Evolutionary conservation across 768 basidiomycete genomes (phyloP), one percentile per base, ranked within the genome.

Genomic region (Ramaria rubella): DNA sequence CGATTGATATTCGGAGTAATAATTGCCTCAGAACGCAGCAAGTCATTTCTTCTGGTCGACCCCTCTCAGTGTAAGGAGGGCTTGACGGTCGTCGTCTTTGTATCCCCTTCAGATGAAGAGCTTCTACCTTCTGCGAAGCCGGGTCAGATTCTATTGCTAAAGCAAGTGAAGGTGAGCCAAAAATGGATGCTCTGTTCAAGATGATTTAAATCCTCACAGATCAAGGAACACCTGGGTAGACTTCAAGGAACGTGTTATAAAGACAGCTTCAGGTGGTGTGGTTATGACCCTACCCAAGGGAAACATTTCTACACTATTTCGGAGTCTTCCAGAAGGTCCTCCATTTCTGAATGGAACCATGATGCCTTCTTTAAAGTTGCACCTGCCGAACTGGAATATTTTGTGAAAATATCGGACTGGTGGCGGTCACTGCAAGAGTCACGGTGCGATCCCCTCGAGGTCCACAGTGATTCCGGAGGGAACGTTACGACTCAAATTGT

Each of bases 181-280:
- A 8, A 27, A n/a, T 17, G 12, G 23, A 26, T 38, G n/a, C 21
- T n/a, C 24, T 33, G n/a, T 29, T n/a, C 15, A 9, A 26, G 26
- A 29, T 40, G 21, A 46, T 30, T 33, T 34, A n/a, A 38, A 19
- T 19, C n/a, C 9, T 15, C 6, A 21, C 36, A 58, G 58, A 26
- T 45, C 23, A 31, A 29, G 21, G 46, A 58, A 34, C 55, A 46
- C 26, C 15, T 46, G 7, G 58, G 46, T 17, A 31, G 30, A 42
- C 7, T 19, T 21, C 58, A 55, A 23, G 58, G 45, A 26, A 40
- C 21, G 14, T 45, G 58, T 23, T 59, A 55, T 46, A 49, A 49
- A 49, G 58, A 55, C 38, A 33, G 33, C n/a, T 40, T 55, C n/a
- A n/a, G 36, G 42, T 59, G 58, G 58, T 54, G 53, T 43, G 58